A percentile compares a stretch with the other conserved stretches of the same genome.
Conservation (phyloP, 164 flowering plant species). For the Houttuynia cordata region DNA sequence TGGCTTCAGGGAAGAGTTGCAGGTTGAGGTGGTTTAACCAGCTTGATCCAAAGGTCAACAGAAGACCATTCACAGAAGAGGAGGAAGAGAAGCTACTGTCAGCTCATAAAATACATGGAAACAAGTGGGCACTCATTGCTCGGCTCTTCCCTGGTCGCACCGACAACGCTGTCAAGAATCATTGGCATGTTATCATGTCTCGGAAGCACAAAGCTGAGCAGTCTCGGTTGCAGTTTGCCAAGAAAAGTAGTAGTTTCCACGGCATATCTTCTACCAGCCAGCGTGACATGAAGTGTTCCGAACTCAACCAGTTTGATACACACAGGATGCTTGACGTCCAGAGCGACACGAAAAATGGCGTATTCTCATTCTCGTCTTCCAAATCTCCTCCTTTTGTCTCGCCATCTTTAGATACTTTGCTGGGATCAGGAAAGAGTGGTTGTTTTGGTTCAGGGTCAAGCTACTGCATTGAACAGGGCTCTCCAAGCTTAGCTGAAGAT, state of each 20-base stretch:
- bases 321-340: constrained; percentile 21
- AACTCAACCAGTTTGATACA: constrained; percentile 13
- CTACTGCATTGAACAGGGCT: too few species aligned
- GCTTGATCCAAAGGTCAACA: constrained; percentile 76
- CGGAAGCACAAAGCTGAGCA: constrained; percentile 58
- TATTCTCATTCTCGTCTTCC: constrained; percentile 14
- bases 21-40: constrained; percentile 92
- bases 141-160: constrained; percentile 77
- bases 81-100: constrained; percentile 68
- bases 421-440: not conserved
- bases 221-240: constrained; percentile 38
- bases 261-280: constrained; percentile 10
- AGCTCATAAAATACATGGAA: constrained; percentile 68
- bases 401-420: constrained; percentile 8
- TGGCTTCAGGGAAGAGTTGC: constrained; percentile 63
- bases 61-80: constrained; percentile 65
- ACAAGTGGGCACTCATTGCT: constrained; percentile 79
- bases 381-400: constrained; percentile 13
- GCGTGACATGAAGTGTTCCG: constrained; percentile 6
- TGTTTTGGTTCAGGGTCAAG: constrained; percentile 5
- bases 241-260: constrained; percentile 18
- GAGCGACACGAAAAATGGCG: constrained; percentile 14
- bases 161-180: constrained; percentile 85
- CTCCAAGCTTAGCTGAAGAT: too few species aligned
- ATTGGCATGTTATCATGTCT: constrained; percentile 92